Conservation (phyloP, 345 rosid genomes). For the Eucalyptus sp. region DNA sequence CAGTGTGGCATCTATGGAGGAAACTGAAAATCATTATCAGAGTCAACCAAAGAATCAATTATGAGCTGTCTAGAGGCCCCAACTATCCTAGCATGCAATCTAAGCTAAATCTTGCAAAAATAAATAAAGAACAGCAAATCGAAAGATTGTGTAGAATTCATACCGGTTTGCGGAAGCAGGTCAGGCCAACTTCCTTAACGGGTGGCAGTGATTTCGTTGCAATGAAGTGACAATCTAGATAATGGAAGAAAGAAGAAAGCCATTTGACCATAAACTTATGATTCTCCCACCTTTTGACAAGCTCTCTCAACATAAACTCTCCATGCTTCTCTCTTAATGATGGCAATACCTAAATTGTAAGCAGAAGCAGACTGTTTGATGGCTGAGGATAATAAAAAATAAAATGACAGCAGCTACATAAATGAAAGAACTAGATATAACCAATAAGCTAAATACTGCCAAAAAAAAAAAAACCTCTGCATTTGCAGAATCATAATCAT, state of each 20-base stretch:
- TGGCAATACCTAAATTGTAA: slow-evolving; percentile 27
- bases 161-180: slow-evolving; percentile 45
- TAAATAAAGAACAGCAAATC: neutral
- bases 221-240: slow-evolving; percentile 43
- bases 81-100: neutral
- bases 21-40: neutral
- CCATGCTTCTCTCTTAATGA: slow-evolving; percentile 41
- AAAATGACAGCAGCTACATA: neutral
- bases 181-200: slow-evolving; percentile 35
- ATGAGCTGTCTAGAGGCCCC: neutral
- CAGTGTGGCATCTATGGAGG: neutral
- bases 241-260: slow-evolving; percentile 42
- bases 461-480: neutral
- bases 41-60: neutral
- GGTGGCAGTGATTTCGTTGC: slow-evolving; percentile 31
- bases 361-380: neutral
- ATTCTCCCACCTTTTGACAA: slow-evolving; percentile 43
- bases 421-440: neutral
- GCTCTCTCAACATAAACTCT: slow-evolving; percentile 43
- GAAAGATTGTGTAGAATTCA: neutral
- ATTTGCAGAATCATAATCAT: neutral
- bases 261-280: slow-evolving; percentile 50
- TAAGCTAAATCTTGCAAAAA: neutral
- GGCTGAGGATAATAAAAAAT: neutral
- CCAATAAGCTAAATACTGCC: neutral